phyloP scores from a whole-genome alignment of 768 basidiomycete species.

The Gymnopilus junonius region DNA sequence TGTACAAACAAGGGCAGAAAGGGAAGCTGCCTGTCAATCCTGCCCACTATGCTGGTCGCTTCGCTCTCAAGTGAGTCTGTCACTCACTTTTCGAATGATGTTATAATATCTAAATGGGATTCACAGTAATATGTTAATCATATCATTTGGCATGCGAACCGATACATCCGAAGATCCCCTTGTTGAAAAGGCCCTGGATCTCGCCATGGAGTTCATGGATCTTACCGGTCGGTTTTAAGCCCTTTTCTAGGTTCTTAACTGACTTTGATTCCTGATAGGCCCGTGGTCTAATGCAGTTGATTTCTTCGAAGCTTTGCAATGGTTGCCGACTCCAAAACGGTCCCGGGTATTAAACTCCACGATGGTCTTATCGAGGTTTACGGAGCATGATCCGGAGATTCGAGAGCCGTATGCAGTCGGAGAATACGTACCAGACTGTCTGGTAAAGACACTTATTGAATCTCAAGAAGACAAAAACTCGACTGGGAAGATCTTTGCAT shows the following conservation, averaged over 20 bases:
- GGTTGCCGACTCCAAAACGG: conserved; percentile 39
- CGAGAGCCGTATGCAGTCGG: conserved; percentile 39
- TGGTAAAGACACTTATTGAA: conserved; percentile 42
- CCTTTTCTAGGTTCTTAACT: neutral
- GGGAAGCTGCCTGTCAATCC: conserved; percentile 44
- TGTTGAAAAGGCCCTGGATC: conserved; percentile 35
- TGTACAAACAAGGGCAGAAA: conserved; percentile 35
- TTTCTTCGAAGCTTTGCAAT: conserved; percentile 46
- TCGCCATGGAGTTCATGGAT: conserved; percentile 49
- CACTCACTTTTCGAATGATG: too few species aligned
- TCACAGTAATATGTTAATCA: conserved; percentile 46
- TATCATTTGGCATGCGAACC: conserved; percentile 46
- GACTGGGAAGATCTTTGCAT: conserved; percentile 43
- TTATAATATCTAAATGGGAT: neutral
- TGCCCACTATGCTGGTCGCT: conserved; percentile 40
- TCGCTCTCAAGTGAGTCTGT: conserved; percentile 14
- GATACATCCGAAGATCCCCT: conserved; percentile 39
- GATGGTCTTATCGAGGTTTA: conserved; percentile 39
- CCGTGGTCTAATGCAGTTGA: conserved; percentile 49
- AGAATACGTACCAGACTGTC: conserved; percentile 44
- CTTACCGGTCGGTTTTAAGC: conserved; percentile 23
- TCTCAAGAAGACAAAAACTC: conserved; percentile 35
- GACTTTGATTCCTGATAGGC: conserved; percentile 39
- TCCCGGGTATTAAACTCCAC: conserved; percentile 43
- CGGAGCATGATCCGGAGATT: conserved; percentile 42